Conservation (phyloP, 192 early-diverging fungal genomes). For the Umbelopsis ramanniana region DNA sequence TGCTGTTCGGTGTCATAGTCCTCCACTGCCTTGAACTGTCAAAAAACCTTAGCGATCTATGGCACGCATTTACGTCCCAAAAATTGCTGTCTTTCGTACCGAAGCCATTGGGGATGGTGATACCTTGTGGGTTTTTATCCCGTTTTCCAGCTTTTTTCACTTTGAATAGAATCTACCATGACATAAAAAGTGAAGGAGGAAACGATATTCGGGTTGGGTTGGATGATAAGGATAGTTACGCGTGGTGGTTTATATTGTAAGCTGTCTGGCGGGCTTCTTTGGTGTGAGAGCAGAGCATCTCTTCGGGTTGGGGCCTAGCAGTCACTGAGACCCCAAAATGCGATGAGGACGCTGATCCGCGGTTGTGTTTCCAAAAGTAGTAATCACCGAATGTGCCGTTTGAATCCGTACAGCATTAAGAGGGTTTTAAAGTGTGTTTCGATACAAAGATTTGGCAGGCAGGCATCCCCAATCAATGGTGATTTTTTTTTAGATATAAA, state of each 20-base stretch:
- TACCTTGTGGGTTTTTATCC: not conserved
- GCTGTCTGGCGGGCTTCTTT: too few species aligned
- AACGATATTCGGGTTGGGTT: not conserved
- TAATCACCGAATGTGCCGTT: conserved; percentile 16
- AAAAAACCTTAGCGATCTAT: conserved; percentile 1
- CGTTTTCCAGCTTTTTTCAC: not conserved
- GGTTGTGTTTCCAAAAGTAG: conserved; percentile 7
- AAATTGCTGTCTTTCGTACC: conserved; percentile 16
- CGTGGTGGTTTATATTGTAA: too few species aligned
- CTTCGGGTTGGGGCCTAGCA: not conserved
- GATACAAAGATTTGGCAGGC: conserved; percentile 13
- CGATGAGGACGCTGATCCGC: conserved; percentile 15
- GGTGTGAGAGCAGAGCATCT: conserved; percentile 1
- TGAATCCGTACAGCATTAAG: not conserved
- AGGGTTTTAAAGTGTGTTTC: conserved; percentile 3
- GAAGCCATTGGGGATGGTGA: conserved; percentile 6
- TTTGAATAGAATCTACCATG: not conserved
- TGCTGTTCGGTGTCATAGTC: not conserved
- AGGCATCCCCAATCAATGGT: conserved; percentile 19
- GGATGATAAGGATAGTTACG: not conserved
- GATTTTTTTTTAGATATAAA: conserved; percentile 24
- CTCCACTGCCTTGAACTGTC: not conserved
- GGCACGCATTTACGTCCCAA: not conserved
- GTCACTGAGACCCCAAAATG: conserved; percentile 20
- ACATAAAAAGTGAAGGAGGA: not conserved